Evolutionary conservation across 192 early-diverging fungal species (phyloP).

Genomic region (Mortierella antarctica): DNA sequence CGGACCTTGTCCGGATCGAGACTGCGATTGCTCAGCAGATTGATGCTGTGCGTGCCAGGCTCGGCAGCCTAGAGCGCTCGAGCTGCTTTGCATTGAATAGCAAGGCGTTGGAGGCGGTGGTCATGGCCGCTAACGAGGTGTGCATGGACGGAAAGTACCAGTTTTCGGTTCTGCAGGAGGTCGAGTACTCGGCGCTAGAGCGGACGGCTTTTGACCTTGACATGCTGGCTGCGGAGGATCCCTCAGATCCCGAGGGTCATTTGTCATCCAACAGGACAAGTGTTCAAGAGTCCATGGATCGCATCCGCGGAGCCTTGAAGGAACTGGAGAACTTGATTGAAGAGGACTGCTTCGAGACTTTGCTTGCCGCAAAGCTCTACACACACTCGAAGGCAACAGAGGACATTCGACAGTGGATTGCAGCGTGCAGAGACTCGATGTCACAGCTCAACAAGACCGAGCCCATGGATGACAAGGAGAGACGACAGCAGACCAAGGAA

Average conservation of each 20-base stretch:
- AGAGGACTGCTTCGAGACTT: slow-evolving; percentile 50
- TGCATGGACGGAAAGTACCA: slow-evolving; percentile 45
- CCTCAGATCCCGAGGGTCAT: slow-evolving; percentile 3
- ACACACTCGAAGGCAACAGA: slow-evolving; percentile 53
- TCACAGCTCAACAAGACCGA: slow-evolving; percentile 11
- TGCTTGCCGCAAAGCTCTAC: slow-evolving; percentile 47
- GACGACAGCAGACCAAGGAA: slow-evolving; percentile 30
- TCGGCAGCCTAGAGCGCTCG: slow-evolving; percentile 45
- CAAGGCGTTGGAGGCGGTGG: slow-evolving; percentile 32
- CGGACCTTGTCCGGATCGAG: slow-evolving; percentile 47
- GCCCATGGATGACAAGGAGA: slow-evolving; percentile 9
- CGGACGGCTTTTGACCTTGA: slow-evolving; percentile 52
- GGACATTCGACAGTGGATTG: slow-evolving; percentile 56
- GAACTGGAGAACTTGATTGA: slow-evolving; percentile 34
- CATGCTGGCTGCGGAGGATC: slow-evolving; percentile 7
- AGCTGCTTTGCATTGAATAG: slow-evolving; percentile 53
- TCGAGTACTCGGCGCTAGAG: slow-evolving; percentile 41
- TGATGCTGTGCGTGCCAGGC: slow-evolving; percentile 40
- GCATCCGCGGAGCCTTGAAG: slow-evolving; percentile 34
- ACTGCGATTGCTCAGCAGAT: slow-evolving; percentile 50
- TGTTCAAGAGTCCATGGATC: slow-evolving; percentile 51
- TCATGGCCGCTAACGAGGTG: slow-evolving; percentile 31
- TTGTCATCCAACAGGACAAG: slow-evolving; percentile 11
- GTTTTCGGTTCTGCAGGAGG: slow-evolving; percentile 47
- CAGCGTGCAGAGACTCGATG: slow-evolving; percentile 44